Base-by-base conservation (phyloP, 805 yeast genomes). In the Wickerhamiella hasegawae region DNA sequence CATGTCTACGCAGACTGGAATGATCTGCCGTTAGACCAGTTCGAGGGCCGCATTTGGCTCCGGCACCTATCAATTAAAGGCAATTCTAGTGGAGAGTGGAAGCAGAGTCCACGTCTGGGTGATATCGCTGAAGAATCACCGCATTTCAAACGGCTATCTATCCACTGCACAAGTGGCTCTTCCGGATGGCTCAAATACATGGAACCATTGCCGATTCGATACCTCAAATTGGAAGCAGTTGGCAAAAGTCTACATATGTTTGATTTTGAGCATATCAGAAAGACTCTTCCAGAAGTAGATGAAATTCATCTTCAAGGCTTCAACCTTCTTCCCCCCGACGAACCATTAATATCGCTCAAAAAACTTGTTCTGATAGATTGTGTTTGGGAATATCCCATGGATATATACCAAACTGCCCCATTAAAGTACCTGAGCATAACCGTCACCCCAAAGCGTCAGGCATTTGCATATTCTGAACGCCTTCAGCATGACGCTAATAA, bases 181-280 rank as follows among this genome's bases (percentile, higher is more conserved):
- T 34, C 43, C 2, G 51, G 44, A 4, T 46, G 51, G 51, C 40
- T 46, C 26, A 44, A 45, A 18, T 46, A 45, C 31, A 28, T 44
- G 1, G 36, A 24, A n/a, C n/a, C n/a, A n/a, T n/a, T n/a, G n/a
- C n/a, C n/a, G n/a, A n/a, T n/a, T n/a, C n/a, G n/a, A n/a, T n/a
- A n/a, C n/a, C n/a, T n/a, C n/a, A n/a, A n/a, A n/a, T n/a, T n/a
- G n/a, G n/a, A n/a, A n/a, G n/a, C n/a, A n/a, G n/a, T n/a, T n/a
- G n/a, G n/a, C n/a, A n/a, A n/a, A n/a, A n/a, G n/a, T n/a, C n/a
- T n/a, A n/a, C n/a, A n/a, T n/a, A n/a, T n/a, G n/a, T n/a, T n/a
- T n/a, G n/a, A n/a, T n/a, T n/a, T n/a, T n/a, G n/a, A n/a, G n/a
- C n/a, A n/a, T n/a, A n/a, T n/a, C n/a, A n/a, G n/a, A n/a, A n/a